Base-by-base conservation (phyloP, 129 eudicot genomes). In the Heracleum sosnowskyi region DNA sequence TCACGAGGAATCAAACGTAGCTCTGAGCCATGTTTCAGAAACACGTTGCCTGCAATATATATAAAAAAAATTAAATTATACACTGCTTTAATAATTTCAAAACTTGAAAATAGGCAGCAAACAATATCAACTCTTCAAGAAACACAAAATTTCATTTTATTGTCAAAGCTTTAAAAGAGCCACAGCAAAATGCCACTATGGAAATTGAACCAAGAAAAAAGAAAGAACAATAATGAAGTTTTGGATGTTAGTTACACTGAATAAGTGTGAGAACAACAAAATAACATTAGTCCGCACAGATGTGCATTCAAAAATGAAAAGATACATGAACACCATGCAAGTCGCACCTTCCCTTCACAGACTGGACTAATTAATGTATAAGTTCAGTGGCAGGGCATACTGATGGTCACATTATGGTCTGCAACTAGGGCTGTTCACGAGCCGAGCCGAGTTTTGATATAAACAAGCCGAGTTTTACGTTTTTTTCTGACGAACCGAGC, bases 1-100 rank as follows among this genome's bases (percentile, higher is more conserved):
- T 94, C 98, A 13, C 97, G 98, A 74, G 98, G 98, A 83, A 94
- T 94, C 90, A 94, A 76, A 42, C 97, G 96, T 78, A 91, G 76
- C 63, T 94, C 98, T 57, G 98, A 91, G 16, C 98, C 97, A 84
- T 94, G 97, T 71, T 94, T 94, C 33, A 94, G 93, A 85, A 94
- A 94, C 35, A 95, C 98, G 55, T 95, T 95, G 33, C 99, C 98
- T 94, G 96, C 71, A 87, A 44, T 2, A 68, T 35, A 37, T 4
- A 63, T 35, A 15, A 36, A 73, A n/a, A n/a, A 60, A 9, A 9
- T n/a, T 24, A 7, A 8, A 20, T 20, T 6, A 1, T 60, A 60
- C 33, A n/a, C 51, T 0, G 4, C 24, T 36, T 69, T 69, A 33
- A 69, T 12, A 66, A 15, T n/a, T 66, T 0, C 24, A 11, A 66